These are phyloP conservation scores for Beauveria sp. DNA, from an alignment of 2,329 filamentous ascomycete genomes.

Conservation along the genomic window DNA sequence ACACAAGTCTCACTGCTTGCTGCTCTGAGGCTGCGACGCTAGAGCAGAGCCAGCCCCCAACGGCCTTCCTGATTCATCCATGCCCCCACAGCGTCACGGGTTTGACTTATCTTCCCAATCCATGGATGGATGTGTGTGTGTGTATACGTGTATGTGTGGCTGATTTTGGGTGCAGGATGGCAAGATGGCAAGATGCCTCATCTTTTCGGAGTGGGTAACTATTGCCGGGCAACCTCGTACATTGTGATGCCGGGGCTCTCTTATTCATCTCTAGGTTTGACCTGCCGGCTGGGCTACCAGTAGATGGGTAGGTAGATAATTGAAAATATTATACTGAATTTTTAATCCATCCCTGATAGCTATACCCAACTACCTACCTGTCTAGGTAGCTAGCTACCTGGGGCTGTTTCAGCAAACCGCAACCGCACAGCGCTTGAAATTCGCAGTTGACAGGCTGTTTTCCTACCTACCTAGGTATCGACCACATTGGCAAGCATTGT, in stretches of 20 bases:
- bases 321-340: too few species aligned
- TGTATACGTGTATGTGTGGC: background rate
- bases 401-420: too few species aligned
- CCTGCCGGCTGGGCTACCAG: background rate
- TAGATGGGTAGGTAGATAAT: background rate
- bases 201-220: background rate
- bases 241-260: background rate
- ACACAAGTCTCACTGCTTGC: background rate
- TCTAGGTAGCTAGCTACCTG: too few species aligned
- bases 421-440: too few species aligned
- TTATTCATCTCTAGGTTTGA: background rate
- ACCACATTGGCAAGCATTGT: too few species aligned
- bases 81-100: background rate
- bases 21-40: background rate
- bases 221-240: background rate
- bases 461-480: background rate
- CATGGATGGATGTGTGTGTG: background rate
- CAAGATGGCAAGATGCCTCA: background rate
- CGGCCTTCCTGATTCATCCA: conserved; percentile 8
- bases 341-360: too few species aligned
- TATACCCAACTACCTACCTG: too few species aligned
- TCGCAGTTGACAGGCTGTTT: too few species aligned
- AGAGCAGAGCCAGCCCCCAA: background rate
- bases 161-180: background rate
- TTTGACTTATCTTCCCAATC: background rate